A percentile compares a stretch with the other conserved stretches of the same genome.
These are phyloP conservation scores for Aspergillus biplanus DNA, from an alignment of 495 filamentous ascomycete genomes.

Conservation along the genomic window DNA sequence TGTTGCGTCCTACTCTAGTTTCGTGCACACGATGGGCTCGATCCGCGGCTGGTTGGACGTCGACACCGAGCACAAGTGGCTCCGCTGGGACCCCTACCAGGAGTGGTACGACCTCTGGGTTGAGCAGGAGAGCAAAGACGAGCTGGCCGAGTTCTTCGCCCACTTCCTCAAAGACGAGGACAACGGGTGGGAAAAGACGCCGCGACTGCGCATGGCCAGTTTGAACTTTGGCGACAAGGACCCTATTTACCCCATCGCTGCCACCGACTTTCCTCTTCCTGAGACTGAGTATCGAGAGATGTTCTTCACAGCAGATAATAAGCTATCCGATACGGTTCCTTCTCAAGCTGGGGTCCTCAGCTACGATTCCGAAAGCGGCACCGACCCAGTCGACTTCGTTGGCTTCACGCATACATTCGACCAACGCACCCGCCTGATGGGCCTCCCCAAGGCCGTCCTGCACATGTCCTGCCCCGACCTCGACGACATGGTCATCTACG, in stretches of 20 bases:
- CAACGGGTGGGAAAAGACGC: slow-evolving; percentile 42
- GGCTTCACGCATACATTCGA: slow-evolving; percentile 21
- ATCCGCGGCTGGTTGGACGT: slow-evolving; percentile 11
- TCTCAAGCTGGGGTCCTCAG: background rate
- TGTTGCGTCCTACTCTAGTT: slow-evolving; percentile 29
- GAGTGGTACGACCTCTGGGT: slow-evolving; percentile 43
- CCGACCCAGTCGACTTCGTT: background rate
- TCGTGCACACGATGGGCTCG: slow-evolving; percentile 25
- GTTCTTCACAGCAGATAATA: background rate
- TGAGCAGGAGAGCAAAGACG: slow-evolving; percentile 20
- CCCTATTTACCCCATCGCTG: slow-evolving; percentile 11
- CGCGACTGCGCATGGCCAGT: slow-evolving; percentile 27
- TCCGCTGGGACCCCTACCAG: slow-evolving; percentile 31
- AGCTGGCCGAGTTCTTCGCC: slow-evolving; percentile 38
- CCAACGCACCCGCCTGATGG: slow-evolving; percentile 22
- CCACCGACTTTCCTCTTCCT: slow-evolving; percentile 4
- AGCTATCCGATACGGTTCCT: background rate
- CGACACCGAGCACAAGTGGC: slow-evolving; percentile 32
- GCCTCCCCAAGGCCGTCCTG: slow-evolving; percentile 19
- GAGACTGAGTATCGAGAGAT: slow-evolving; percentile 7
- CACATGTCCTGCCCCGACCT: slow-evolving; percentile 17
- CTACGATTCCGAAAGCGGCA: slow-evolving; percentile 9
- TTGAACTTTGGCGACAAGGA: slow-evolving; percentile 23
- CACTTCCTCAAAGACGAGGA: slow-evolving; percentile 34
- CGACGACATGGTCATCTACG: slow-evolving; percentile 25